These are phyloP conservation scores for Hypoxylon trugodes DNA, from an alignment of 495 filamentous ascomycete species.

Conservation along the genomic window DNA sequence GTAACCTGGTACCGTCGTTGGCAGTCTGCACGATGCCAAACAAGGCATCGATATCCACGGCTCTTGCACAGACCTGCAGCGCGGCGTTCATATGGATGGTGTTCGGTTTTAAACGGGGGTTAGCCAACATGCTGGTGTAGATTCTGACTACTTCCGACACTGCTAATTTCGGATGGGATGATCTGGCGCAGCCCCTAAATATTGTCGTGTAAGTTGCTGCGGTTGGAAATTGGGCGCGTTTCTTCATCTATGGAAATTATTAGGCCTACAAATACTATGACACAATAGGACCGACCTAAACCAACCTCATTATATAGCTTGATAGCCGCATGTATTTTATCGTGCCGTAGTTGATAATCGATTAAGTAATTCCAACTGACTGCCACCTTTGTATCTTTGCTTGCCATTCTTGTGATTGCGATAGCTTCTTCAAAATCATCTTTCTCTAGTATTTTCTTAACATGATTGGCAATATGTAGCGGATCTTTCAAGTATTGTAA, in stretches of 20 bases:
- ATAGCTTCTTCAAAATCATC: slow-evolving; percentile 69
- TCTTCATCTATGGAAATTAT: slow-evolving; percentile 82
- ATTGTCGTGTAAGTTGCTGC: slow-evolving; percentile 82
- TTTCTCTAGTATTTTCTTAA: slow-evolving; percentile 61
- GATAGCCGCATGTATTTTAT: slow-evolving; percentile 66
- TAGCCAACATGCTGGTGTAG: slow-evolving; percentile 74
- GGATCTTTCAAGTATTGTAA: slow-evolving; percentile 73
- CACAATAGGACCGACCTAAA: too few species aligned
- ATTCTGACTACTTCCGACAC: slow-evolving; percentile 70
- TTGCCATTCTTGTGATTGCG: slow-evolving; percentile 70
- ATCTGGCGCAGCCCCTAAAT: slow-evolving; percentile 73
- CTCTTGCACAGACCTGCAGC: slow-evolving; percentile 76
- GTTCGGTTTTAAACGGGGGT: slow-evolving; percentile 66
- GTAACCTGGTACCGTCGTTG: slow-evolving; percentile 63
- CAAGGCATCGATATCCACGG: slow-evolving; percentile 74
- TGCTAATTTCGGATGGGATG: slow-evolving; percentile 59
- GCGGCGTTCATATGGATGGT: slow-evolving; percentile 88
- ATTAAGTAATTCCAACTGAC: slow-evolving; percentile 92
- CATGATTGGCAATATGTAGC: slow-evolving; percentile 67
- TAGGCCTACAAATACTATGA: background rate
- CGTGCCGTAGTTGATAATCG: slow-evolving; percentile 69
- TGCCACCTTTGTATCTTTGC: slow-evolving; percentile 63
- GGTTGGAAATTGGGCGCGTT: slow-evolving; percentile 78
- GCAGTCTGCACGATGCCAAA: slow-evolving; percentile 77
- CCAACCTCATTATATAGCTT: slow-evolving; percentile 91